phyloP scores from a whole-genome alignment of 1,284 basidiomycete species.

The Ustilago bromivora region DNA sequence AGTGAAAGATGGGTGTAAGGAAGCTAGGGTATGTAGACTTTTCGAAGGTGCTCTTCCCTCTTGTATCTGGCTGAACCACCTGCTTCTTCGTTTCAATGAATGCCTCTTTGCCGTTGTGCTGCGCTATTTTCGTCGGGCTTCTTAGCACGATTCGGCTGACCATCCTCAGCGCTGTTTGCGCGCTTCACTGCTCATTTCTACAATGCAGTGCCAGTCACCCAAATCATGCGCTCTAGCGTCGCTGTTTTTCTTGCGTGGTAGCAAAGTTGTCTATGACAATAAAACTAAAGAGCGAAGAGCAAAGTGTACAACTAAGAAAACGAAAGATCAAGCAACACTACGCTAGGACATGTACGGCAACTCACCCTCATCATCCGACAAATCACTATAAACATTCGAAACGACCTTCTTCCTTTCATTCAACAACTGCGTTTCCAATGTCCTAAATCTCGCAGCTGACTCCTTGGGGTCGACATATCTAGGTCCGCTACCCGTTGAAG shows the following conservation, averaged over 20 bases:
- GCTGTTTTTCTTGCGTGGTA: too few relatives aligned
- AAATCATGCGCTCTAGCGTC: too few relatives aligned
- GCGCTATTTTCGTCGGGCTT: neutral
- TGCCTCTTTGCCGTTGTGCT: neutral
- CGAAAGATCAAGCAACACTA: neutral
- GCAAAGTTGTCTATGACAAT: neutral
- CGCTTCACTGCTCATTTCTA: too few relatives aligned
- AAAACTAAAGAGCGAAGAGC: neutral
- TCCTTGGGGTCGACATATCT: conserved; percentile 44
- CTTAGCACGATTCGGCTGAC: neutral
- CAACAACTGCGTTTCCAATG: conserved; percentile 33
- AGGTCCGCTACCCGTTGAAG: conserved; percentile 12
- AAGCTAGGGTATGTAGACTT: neutral
- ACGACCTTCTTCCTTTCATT: conserved; percentile 39
- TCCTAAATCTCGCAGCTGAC: conserved; percentile 30
- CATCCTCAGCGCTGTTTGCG: too few relatives aligned
- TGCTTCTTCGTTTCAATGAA: neutral
- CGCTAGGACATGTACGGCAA: conserved; percentile 42
- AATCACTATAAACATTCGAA: conserved; percentile 12
- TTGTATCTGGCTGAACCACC: neutral
- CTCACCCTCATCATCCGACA: conserved; percentile 31
- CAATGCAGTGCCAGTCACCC: too few relatives aligned
- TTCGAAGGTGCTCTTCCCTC: neutral
- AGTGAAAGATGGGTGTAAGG: neutral
- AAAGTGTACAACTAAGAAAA: conserved; percentile 5